phyloP scores from a whole-genome alignment of 169 alveolate species.

The Eimeria tenella region DNA sequence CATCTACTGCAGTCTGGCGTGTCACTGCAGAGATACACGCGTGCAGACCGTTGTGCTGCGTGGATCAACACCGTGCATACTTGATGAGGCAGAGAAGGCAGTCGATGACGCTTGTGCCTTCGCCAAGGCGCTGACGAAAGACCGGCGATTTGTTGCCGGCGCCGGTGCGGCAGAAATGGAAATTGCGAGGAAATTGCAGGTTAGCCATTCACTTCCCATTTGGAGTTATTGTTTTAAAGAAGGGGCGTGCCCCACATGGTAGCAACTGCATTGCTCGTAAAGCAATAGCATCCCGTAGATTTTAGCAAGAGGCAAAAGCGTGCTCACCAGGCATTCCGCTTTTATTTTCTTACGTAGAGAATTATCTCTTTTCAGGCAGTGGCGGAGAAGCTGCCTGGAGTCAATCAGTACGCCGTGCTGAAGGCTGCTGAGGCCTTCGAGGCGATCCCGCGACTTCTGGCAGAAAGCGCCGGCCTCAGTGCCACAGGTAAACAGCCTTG shows the following conservation, averaged over 20 bases:
- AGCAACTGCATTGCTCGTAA: no score
- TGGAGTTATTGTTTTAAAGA: no score
- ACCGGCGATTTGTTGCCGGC: conserved; percentile 84
- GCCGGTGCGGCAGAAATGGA: conserved; percentile 84
- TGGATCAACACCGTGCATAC: conserved; percentile 97
- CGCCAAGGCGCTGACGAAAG: conserved; percentile 80
- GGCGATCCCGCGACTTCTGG: conserved; percentile 97
- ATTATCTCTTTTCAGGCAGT: conserved; percentile 20
- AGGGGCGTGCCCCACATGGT: no score
- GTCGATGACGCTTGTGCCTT: conserved; percentile 96
- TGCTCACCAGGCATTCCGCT: no score
- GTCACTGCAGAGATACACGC: conserved; percentile 74
- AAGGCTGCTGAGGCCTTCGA: conserved; percentile 98
- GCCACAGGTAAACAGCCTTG: conserved; percentile 93
- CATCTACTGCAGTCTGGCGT: not conserved
- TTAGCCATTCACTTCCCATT: not conserved
- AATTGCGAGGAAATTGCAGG: conserved; percentile 83
- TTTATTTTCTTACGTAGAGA: no score
- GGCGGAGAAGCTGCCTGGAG: conserved; percentile 81
- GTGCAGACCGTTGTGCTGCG: conserved; percentile 81
- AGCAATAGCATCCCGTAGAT: no score
- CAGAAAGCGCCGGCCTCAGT: conserved; percentile 93
- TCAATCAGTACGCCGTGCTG: conserved; percentile 96
- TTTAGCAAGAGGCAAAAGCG: no score
- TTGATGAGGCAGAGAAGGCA: conserved; percentile 99